phyloP scores from a whole-genome alignment of 768 basidiomycete genomes.

The Dentipellis sp. region DNA sequence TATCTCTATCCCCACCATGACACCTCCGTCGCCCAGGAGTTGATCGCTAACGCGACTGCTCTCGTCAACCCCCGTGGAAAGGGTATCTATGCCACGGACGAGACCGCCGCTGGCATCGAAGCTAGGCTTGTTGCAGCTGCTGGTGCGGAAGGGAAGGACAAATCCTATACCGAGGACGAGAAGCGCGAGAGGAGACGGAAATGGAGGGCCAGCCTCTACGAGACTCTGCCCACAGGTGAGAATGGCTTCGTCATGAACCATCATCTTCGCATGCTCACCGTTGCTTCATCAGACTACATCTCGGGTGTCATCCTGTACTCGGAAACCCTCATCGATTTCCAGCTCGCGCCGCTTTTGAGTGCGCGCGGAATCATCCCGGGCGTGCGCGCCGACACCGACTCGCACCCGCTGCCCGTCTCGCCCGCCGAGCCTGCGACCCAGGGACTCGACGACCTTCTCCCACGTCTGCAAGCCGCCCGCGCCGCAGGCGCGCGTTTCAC shows the following conservation, averaged over 20 bases:
- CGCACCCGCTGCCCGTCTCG: slow-evolving; percentile 34
- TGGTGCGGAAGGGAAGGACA: slow-evolving; percentile 19
- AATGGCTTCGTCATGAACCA: background rate
- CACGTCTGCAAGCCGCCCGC: slow-evolving; percentile 32
- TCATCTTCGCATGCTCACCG: background rate
- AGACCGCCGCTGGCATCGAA: slow-evolving; percentile 35
- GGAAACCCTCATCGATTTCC: slow-evolving; percentile 41
- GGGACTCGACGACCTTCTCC: slow-evolving; percentile 38
- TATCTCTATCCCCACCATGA: slow-evolving; percentile 32
- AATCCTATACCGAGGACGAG: slow-evolving; percentile 25
- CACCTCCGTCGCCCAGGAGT: slow-evolving; percentile 29
- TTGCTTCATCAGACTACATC: slow-evolving; percentile 27
- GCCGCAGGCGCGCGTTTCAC: slow-evolving; percentile 39
- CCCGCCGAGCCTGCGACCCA: slow-evolving; percentile 38
- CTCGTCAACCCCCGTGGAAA: slow-evolving; percentile 39
- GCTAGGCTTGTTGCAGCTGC: slow-evolving; percentile 28
- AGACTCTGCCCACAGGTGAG: slow-evolving; percentile 31
- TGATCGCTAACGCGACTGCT: slow-evolving; percentile 34
- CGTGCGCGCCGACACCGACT: slow-evolving; percentile 41
- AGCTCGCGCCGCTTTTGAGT: slow-evolving; percentile 34
- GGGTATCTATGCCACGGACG: slow-evolving; percentile 47
- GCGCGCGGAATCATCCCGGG: slow-evolving; percentile 39
- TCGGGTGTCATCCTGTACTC: slow-evolving; percentile 43
- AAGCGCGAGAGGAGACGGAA: slow-evolving; percentile 29
- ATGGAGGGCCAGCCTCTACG: slow-evolving; percentile 37